A percentile compares a stretch with the other conserved stretches of the same genome.
phyloP scores from a whole-genome alignment of 202 grass and related monocot genomes.

The Carex sylvatica region DNA sequence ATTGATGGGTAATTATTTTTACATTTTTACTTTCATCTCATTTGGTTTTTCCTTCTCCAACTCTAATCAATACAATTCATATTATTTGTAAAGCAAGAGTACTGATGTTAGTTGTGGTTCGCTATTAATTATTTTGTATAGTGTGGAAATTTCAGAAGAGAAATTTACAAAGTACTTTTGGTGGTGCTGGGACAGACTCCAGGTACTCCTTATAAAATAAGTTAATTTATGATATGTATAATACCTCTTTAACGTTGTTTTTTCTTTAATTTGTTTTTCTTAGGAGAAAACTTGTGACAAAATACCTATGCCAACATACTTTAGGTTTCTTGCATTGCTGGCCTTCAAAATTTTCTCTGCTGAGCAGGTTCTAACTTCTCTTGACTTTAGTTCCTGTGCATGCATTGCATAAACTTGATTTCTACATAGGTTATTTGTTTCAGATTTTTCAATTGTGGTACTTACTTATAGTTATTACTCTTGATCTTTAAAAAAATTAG shows the following conservation, averaged over 20 bases:
- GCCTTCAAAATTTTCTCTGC: slow-evolving; percentile 94
- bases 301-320: slow-evolving; percentile 93
- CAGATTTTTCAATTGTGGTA: not conserved
- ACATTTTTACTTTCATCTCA: not conserved
- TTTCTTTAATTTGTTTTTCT: not conserved
- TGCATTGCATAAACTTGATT: slow-evolving; percentile 18
- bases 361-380: slow-evolving; percentile 56
- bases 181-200: slow-evolving; percentile 93
- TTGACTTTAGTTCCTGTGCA: not conserved
- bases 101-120: slow-evolving; percentile 19
- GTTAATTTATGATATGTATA: not conserved
- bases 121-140: slow-evolving; percentile 38
- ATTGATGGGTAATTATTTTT: slow-evolving; percentile 64
- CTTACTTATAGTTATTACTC: not conserved
- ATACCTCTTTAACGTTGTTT: not conserved
- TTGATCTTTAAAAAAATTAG: slow-evolving; percentile 37
- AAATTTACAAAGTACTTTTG: slow-evolving; percentile 92
- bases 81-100: slow-evolving; percentile 18
- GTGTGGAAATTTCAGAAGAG: slow-evolving; percentile 83
- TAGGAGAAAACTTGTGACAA: slow-evolving; percentile 91
- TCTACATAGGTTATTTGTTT: slow-evolving; percentile 9
- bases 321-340: slow-evolving; percentile 85
- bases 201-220: slow-evolving; percentile 41
- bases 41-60: not conserved
- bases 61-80: slow-evolving; percentile 13